Conservation (phyloP, 2,329 filamentous ascomycete species). For the Plenodomus biglobosus region DNA sequence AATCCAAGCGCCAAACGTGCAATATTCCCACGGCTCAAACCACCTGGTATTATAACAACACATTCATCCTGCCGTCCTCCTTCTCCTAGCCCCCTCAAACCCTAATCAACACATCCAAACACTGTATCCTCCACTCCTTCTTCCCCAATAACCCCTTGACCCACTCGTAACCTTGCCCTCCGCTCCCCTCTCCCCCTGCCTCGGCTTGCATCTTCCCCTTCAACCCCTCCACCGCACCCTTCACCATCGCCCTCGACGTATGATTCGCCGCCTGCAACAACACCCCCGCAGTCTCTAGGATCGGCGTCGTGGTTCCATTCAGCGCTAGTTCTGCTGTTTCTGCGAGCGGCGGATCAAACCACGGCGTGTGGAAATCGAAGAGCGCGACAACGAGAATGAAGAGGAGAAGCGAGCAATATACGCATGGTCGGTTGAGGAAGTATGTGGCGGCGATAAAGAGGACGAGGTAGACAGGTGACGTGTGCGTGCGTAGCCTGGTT, state of each 20-base stretch:
- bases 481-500: conserved; percentile 46
- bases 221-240: conserved; percentile 32
- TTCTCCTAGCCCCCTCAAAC: conserved; percentile 44
- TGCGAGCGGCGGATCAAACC: conserved; percentile 76
- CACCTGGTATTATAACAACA: background rate
- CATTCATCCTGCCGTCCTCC: background rate
- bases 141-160: conserved; percentile 76
- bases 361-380: conserved; percentile 88
- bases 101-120: conserved; percentile 82
- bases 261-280: conserved; percentile 66
- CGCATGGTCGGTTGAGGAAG: conserved; percentile 92
- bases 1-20: conserved; percentile 22
- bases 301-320: conserved; percentile 44
- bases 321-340: conserved; percentile 36
- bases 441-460: conserved; percentile 80
- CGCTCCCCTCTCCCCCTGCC: conserved; percentile 59
- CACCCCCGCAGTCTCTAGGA: conserved; percentile 61
- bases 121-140: conserved; percentile 88
- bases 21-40: conserved; percentile 3
- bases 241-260: conserved; percentile 36
- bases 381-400: conserved; percentile 94
- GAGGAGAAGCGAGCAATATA: conserved; percentile 96
- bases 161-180: conserved; percentile 72
- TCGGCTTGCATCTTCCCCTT: conserved; percentile 28
- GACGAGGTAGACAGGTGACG: conserved; percentile 53